phyloP scores from a whole-genome alignment of 2,329 filamentous ascomycete species.

The Sporothrix schenckii region DNA sequence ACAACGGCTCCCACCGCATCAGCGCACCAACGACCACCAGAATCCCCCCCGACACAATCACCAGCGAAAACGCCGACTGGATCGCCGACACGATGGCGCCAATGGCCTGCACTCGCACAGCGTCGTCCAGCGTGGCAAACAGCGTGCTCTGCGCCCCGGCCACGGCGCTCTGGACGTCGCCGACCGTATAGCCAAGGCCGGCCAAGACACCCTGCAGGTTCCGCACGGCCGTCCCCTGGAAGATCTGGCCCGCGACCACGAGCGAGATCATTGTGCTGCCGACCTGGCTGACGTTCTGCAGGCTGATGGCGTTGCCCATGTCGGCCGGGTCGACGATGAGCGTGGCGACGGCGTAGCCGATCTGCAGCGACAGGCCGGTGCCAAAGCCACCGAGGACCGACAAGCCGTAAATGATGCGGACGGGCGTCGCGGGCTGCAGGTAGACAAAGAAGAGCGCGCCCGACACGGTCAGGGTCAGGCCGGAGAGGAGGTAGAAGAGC shows the following conservation, averaged over 20 bases:
- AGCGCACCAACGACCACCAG: neutral
- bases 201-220: neutral
- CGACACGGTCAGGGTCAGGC: slow-evolving; percentile 35
- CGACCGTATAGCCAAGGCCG: neutral
- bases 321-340: slow-evolving; percentile 36
- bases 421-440: slow-evolving; percentile 34
- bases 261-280: slow-evolving; percentile 39
- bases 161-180: slow-evolving; percentile 6
- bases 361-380: slow-evolving; percentile 38
- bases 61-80: slow-evolving; percentile 39
- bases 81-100: slow-evolving; percentile 42
- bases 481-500: slow-evolving; percentile 36
- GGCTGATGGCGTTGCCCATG: slow-evolving; percentile 36
- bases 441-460: slow-evolving; percentile 35
- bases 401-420: slow-evolving; percentile 36
- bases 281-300: slow-evolving; percentile 42
- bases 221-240: slow-evolving; percentile 28
- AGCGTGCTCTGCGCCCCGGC: slow-evolving; percentile 18
- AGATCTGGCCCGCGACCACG: slow-evolving; percentile 40
- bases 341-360: slow-evolving; percentile 41
- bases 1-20: slow-evolving; percentile 11
- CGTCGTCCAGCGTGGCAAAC: neutral
- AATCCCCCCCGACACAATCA: slow-evolving; percentile 12
- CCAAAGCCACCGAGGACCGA: slow-evolving; percentile 36
- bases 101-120: neutral